phyloP scores from a whole-genome alignment of 1,139 yeast genomes.

The Hemisphaericaspora xylofermentans region DNA sequence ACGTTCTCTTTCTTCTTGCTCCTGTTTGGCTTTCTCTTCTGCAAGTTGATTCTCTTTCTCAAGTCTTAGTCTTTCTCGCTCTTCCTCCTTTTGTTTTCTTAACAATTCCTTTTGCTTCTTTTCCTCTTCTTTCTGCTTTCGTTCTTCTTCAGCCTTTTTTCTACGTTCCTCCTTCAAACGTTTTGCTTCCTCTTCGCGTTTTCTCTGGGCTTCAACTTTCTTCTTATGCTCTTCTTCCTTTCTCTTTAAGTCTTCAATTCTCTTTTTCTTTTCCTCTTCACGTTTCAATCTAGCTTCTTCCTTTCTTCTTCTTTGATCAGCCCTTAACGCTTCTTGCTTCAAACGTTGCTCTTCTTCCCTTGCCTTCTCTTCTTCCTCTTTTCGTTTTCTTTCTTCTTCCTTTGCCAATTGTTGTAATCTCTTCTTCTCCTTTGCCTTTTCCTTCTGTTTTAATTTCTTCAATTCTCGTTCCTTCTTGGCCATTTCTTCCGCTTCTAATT shows the following conservation, averaged over 20 bases:
- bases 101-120: slow-evolving; percentile 43
- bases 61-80: slow-evolving; percentile 20
- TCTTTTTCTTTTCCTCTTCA: slow-evolving; percentile 53
- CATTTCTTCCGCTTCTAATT: slow-evolving; percentile 74
- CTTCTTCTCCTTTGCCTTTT: slow-evolving; percentile 77
- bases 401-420: slow-evolving; percentile 65
- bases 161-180: slow-evolving; percentile 43
- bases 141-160: slow-evolving; percentile 45
- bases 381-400: slow-evolving; percentile 67
- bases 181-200: slow-evolving; percentile 47
- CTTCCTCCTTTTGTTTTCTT: slow-evolving; percentile 44
- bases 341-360: slow-evolving; percentile 35
- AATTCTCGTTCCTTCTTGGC: slow-evolving; percentile 69
- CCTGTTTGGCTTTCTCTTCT: slow-evolving; percentile 32
- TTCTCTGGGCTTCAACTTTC: slow-evolving; percentile 47
- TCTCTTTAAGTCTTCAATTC: slow-evolving; percentile 38
- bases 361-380: slow-evolving; percentile 53
- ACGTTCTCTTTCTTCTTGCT: slow-evolving; percentile 27
- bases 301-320: slow-evolving; percentile 42
- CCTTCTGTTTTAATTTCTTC: slow-evolving; percentile 70
- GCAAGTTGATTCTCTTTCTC: slow-evolving; percentile 31
- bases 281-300: slow-evolving; percentile 52
- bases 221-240: slow-evolving; percentile 50
- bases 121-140: slow-evolving; percentile 43
- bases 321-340: slow-evolving; percentile 40